Evolutionary conservation across 2,329 filamentous ascomycete genomes (phyloP), one percentile per base, ranked within the genome.

Genomic region (Laburnicola sp.): DNA sequence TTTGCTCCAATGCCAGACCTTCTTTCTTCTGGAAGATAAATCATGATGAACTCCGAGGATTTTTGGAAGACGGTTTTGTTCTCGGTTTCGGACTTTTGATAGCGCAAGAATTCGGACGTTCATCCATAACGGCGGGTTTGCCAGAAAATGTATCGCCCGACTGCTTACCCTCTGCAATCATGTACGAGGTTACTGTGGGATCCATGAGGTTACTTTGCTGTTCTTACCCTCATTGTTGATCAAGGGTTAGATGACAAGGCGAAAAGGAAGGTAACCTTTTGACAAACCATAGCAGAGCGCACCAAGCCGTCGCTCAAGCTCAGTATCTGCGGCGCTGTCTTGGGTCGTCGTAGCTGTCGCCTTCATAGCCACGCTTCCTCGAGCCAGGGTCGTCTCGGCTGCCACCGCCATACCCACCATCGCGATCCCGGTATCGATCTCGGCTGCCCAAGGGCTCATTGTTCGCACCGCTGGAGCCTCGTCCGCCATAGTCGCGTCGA

Each of bases 311-410:
- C 73, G 50, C 32, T 21, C 44, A 36, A 44, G 54, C 64, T 74
- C 60, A 85, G 70, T 86, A 86, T 68, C 83, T 78, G 67, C 83
- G 78, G 69, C 82, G 80, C 63, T 77, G 78, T 62, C 83, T 80
- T 44, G 80, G 78, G 73, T 96, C 92, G 68, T 96, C 91, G 75
- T 92, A 87, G 59, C 84, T 82, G 70, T 86, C 86, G 68, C 87
- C 88, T 45, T 95, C 91, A 74, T 88, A 91, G 45, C 72, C 73
- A 65, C 80, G 72, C 73, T 82, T 80, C 39, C 80, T 62, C 51
- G 81, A 77, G 59, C 83, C 79, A 43, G 80, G 76, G 50, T 69
- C 71, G 40, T 65, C 63, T 25, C 62, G 56, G 48, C 58, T 60
- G 22, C 63, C 58, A 58, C 65, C 69, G 42, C 69, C 60, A 55